These are phyloP conservation scores for Parastagonospora nodorum DNA, from an alignment of 2,329 filamentous ascomycete genomes.

Conservation along the genomic window DNA sequence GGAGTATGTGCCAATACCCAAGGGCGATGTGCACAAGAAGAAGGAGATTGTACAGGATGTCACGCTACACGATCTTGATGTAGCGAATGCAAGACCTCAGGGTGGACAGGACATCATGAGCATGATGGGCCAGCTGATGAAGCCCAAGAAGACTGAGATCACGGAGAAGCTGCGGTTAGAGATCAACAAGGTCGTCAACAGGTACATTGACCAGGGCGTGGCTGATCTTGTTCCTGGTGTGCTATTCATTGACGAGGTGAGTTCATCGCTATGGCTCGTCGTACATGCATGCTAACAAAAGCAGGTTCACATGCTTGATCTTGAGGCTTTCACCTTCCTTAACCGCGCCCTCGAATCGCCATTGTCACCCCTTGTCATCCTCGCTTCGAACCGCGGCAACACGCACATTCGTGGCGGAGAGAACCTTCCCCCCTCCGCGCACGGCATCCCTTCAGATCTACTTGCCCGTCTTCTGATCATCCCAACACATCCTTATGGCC, in stretches of 20 bases:
- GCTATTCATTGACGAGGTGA: slow-evolving; percentile 96
- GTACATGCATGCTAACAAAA: slow-evolving; percentile 19
- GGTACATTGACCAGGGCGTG: slow-evolving; percentile 98
- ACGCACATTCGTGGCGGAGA: slow-evolving; percentile 87
- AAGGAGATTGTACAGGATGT: slow-evolving; percentile 99
- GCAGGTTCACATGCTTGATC: slow-evolving; percentile 98
- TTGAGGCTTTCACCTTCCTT: slow-evolving; percentile 98
- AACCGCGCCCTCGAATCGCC: slow-evolving; percentile 96
- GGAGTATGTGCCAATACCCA: slow-evolving; percentile 98
- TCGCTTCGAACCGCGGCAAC: slow-evolving; percentile 95
- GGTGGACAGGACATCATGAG: slow-evolving; percentile 99
- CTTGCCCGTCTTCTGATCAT: slow-evolving; percentile 93
- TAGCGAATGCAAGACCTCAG: slow-evolving; percentile 92
- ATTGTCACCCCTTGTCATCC: slow-evolving; percentile 95
- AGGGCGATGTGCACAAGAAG: slow-evolving; percentile 99
- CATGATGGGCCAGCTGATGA: slow-evolving; percentile 99
- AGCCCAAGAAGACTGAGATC: slow-evolving; percentile 99
- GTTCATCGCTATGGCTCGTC: slow-evolving; percentile 8
- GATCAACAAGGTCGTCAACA: slow-evolving; percentile 99
- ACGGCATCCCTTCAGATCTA: slow-evolving; percentile 93
- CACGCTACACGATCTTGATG: slow-evolving; percentile 92
- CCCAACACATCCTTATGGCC: slow-evolving; percentile 86
- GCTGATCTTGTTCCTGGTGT: slow-evolving; percentile 98
- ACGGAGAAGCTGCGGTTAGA: slow-evolving; percentile 94
- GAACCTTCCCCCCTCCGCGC: slow-evolving; percentile 69